Conservation (phyloP, 2,329 filamentous ascomycete genomes). For the Xylogone sp. region DNA sequence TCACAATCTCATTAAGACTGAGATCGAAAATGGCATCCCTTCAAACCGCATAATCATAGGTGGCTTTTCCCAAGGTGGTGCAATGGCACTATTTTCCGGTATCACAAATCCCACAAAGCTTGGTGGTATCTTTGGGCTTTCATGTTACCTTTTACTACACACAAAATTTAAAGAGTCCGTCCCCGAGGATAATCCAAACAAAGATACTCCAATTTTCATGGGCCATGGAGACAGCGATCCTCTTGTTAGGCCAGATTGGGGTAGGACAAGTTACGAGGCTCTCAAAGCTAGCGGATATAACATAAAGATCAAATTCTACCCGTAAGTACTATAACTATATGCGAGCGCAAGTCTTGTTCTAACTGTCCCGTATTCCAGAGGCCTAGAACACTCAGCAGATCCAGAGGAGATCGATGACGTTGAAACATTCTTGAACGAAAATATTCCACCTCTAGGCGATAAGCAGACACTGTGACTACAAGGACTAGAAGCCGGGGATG, state of each 20-base stretch:
- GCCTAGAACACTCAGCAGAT: slow-evolving; percentile 72
- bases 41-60: slow-evolving; percentile 81
- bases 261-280: slow-evolving; percentile 60
- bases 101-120: slow-evolving; percentile 70
- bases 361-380: slow-evolving; percentile 39
- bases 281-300: slow-evolving; percentile 68
- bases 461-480: slow-evolving; percentile 21
- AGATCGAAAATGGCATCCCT: slow-evolving; percentile 77
- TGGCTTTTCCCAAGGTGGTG: slow-evolving; percentile 83
- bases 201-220: slow-evolving; percentile 81
- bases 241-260: slow-evolving; percentile 68
- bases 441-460: slow-evolving; percentile 40
- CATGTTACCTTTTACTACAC: slow-evolving; percentile 73
- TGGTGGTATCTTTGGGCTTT: slow-evolving; percentile 84
- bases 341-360: not conserved
- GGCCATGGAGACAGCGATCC: slow-evolving; percentile 78
- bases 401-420: slow-evolving; percentile 78
- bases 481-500: too few relatives aligned
- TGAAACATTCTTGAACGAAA: slow-evolving; percentile 52
- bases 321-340: slow-evolving; percentile 43
- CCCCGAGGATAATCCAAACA: slow-evolving; percentile 56
- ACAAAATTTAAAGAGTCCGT: slow-evolving; percentile 57
- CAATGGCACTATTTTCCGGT: slow-evolving; percentile 78
- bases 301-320: slow-evolving; percentile 73
- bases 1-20: slow-evolving; percentile 72